These are phyloP conservation scores for Xylariomycetidae sp. DNA, from an alignment of 2,329 filamentous ascomycete genomes.

Conservation along the genomic window DNA sequence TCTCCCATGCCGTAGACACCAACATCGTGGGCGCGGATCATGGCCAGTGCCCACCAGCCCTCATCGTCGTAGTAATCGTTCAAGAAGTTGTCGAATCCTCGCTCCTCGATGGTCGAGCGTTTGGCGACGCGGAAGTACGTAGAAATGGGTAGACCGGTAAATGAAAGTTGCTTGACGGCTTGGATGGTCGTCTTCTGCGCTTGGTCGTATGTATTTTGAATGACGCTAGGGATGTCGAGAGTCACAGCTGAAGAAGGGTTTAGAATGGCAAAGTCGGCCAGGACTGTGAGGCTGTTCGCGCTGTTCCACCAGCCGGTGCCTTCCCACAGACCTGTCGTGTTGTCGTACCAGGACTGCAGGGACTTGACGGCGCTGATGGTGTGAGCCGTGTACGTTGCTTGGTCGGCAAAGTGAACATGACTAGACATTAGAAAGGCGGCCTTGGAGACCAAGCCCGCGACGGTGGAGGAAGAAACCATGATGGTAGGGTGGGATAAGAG, in stretches of 20 bases:
- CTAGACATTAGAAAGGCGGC: slow-evolving; percentile 27
- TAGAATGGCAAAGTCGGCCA: slow-evolving; percentile 36
- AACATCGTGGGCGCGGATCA: slow-evolving; percentile 49
- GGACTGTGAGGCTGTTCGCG: slow-evolving; percentile 49
- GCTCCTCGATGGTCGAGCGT: slow-evolving; percentile 15
- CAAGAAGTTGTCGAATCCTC: slow-evolving; percentile 40
- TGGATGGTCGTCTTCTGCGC: slow-evolving; percentile 23
- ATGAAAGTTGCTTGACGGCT: slow-evolving; percentile 19
- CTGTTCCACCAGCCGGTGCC: slow-evolving; percentile 57
- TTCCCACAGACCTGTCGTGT: slow-evolving; percentile 47
- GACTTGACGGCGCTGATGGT: slow-evolving; percentile 21
- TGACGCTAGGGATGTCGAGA: slow-evolving; percentile 21
- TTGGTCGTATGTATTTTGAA: slow-evolving; percentile 26
- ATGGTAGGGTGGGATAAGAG: slow-evolving; percentile 7
- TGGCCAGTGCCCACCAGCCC: slow-evolving; percentile 56
- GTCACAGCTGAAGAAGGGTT: slow-evolving; percentile 7
- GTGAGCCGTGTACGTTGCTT: slow-evolving; percentile 18
- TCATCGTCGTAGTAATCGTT: slow-evolving; percentile 57
- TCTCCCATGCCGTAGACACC: slow-evolving; percentile 30
- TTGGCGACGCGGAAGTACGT: slow-evolving; percentile 20
- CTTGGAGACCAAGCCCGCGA: slow-evolving; percentile 24
- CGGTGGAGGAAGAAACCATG: slow-evolving; percentile 25
- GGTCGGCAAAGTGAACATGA: slow-evolving; percentile 15
- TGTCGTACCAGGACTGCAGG: slow-evolving; percentile 50
- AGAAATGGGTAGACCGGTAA: slow-evolving; percentile 20